These are phyloP conservation scores for Earliella scabrosa DNA, from an alignment of 1,284 basidiomycete species.

Conservation along the genomic window DNA sequence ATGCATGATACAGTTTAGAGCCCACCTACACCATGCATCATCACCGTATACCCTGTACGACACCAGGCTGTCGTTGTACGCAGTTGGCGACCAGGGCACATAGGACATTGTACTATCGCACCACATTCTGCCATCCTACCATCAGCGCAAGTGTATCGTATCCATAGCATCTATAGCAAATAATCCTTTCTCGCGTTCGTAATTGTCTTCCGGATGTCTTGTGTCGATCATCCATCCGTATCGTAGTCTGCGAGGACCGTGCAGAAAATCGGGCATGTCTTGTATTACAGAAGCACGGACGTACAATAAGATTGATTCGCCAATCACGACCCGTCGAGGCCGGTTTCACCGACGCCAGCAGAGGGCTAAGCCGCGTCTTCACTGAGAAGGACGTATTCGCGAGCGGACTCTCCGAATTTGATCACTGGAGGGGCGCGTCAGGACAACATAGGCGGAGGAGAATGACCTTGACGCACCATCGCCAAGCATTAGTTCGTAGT, in stretches of 20 bases:
- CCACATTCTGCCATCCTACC: constrained; percentile 1
- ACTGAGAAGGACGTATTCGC: constrained; percentile 89
- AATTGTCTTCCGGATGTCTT: too few species aligned
- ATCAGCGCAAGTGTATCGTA: constrained; percentile 4
- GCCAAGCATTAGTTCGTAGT: constrained; percentile 86
- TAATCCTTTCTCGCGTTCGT: too few species aligned
- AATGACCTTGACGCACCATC: constrained; percentile 68
- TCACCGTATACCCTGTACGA: constrained; percentile 1
- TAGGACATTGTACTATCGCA: constrained; percentile 1
- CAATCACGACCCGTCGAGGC: background rate
- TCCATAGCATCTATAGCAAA: background rate
- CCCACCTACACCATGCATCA: background rate
- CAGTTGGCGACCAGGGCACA: background rate
- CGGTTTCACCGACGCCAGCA: background rate
- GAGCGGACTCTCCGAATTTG: constrained; percentile 86
- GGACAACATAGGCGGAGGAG: background rate
- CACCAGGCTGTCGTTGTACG: background rate
- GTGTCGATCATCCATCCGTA: too few species aligned
- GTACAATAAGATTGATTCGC: constrained; percentile 7
- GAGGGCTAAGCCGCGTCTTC: constrained; percentile 66
- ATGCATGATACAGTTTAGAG: background rate
- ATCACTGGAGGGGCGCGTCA: constrained; percentile 60
- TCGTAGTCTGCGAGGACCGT: background rate
- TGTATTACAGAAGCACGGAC: constrained; percentile 12
- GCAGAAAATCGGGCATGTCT: background rate